Base-by-base conservation (phyloP, 345 rosid species). In the Citrus unshiu region DNA sequence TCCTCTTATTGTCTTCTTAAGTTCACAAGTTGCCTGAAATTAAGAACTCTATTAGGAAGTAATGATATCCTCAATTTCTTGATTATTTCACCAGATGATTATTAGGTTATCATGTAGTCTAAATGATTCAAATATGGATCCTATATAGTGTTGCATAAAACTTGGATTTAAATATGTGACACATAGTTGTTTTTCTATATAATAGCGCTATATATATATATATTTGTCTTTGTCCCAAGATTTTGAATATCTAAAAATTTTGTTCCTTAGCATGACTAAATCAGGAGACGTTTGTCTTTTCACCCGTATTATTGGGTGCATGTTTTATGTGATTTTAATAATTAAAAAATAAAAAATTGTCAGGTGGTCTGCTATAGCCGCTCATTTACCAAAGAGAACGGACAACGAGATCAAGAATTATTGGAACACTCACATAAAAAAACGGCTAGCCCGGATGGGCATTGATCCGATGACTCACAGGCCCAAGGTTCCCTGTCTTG, bases 281-380 rank as follows among this genome's bases (percentile, higher is more conserved):
- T n/a, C 2, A 46, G 9, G 18, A 35, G 8, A 2, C 54, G 5
- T 34, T 74, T 29, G 39, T 30, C 35, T 32, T 29, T 14, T 63
- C 18, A n/a, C 5, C 0, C 34, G 37, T 30, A 30, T 32, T 29
- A 14, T 64, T 16, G 21, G 68, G 3, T 32, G 43, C 68, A 30
- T 32, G 68, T 64, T 64, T 74, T 51, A 67, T n/a, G 34, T 37
- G 21, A 30, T 18, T 14, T 18, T 64, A 14, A 7, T 64, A 18
- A 18, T 5, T 1, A 51, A 16, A 43, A 12, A 13, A 13, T 49
- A 16, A 51, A 13, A 51, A 54, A 5, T 54, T 54, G 6, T 40
- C 66, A 83, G 87, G 81, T 90, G 93, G 92, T 89, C 93, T 24
- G 85, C 88, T 32, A 90, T 90, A 65, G 93, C 92, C 13, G 77